Conservation (phyloP, 2,329 filamentous ascomycete species). For the Xylariaceae sp. region DNA sequence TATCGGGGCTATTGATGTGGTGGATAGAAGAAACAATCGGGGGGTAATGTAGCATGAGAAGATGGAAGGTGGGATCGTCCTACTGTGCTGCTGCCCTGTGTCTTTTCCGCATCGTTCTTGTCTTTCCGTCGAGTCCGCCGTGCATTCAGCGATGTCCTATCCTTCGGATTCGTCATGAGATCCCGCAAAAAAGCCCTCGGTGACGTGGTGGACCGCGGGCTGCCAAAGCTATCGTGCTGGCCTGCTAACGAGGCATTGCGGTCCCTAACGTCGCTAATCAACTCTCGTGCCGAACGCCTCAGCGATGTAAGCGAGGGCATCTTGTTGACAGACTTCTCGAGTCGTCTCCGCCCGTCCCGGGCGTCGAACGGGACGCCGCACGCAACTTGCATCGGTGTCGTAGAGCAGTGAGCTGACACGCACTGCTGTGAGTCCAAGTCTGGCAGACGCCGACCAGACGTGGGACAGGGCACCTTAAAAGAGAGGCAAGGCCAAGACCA, state of each 20-base stretch:
- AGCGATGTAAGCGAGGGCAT: conserved; percentile 22
- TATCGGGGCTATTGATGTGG: background rate
- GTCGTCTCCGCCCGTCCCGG: conserved; percentile 7
- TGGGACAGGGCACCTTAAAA: background rate
- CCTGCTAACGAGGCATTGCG: conserved; percentile 1
- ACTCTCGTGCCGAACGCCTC: conserved; percentile 19
- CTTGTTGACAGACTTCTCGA: conserved; percentile 8
- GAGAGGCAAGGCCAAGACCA: background rate
- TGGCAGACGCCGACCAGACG: background rate
- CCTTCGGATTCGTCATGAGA: conserved; percentile 20
- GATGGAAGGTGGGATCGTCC: background rate
- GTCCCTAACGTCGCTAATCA: conserved; percentile 19
- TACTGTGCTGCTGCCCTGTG: background rate
- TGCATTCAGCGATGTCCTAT: conserved; percentile 5
- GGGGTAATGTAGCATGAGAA: background rate
- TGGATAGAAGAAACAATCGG: background rate
- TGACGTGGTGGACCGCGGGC: conserved; percentile 8
- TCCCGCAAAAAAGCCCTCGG: conserved; percentile 18
- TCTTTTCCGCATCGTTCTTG: background rate
- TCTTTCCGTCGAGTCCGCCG: background rate
- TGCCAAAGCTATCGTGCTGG: background rate
- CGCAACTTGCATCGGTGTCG: conserved; percentile 14
- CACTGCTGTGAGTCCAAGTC: background rate
- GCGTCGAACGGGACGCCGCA: conserved; percentile 13
- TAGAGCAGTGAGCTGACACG: background rate